Evolutionary conservation across 768 basidiomycete species (phyloP).

Genomic region (Mrakia frigida): DNA sequence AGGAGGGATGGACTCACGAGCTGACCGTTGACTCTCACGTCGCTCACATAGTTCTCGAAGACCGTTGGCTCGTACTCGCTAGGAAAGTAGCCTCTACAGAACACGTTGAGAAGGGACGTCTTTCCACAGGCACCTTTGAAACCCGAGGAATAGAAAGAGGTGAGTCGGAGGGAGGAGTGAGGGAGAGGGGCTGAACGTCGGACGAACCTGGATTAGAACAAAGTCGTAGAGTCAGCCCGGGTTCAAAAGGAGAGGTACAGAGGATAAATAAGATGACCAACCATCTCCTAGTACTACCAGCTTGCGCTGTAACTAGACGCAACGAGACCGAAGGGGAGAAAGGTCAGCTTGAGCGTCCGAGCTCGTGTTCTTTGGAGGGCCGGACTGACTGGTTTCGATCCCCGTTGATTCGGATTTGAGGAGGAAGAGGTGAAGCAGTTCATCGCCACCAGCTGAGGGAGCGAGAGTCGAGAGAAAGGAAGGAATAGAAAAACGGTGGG

Average conservation of each 20-base stretch:
- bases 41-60: conserved; percentile 20
- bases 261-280: not conserved
- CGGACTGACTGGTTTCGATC: not conserved
- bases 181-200: not conserved
- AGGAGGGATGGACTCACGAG: not conserved
- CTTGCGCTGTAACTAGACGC: conserved; percentile 13
- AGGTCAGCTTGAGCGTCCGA: not conserved
- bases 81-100: not conserved
- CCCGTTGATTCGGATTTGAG: not conserved
- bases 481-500: not conserved
- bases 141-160: not conserved
- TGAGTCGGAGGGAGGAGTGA: not conserved
- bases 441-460: not conserved
- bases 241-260: not conserved
- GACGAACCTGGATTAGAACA: not conserved
- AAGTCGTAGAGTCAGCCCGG: not conserved
- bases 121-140: conserved; percentile 6
- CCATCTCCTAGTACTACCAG: conserved; percentile 18
- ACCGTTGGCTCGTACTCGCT: conserved; percentile 15
- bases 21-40: not conserved
- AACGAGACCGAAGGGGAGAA: not conserved
- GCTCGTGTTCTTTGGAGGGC: not conserved
- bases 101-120: conserved; percentile 12
- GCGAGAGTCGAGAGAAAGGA: not conserved
- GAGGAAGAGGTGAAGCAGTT: not conserved